phyloP scores from a whole-genome alignment of 768 basidiomycete species.

The Panaeolus papilionaceus region DNA sequence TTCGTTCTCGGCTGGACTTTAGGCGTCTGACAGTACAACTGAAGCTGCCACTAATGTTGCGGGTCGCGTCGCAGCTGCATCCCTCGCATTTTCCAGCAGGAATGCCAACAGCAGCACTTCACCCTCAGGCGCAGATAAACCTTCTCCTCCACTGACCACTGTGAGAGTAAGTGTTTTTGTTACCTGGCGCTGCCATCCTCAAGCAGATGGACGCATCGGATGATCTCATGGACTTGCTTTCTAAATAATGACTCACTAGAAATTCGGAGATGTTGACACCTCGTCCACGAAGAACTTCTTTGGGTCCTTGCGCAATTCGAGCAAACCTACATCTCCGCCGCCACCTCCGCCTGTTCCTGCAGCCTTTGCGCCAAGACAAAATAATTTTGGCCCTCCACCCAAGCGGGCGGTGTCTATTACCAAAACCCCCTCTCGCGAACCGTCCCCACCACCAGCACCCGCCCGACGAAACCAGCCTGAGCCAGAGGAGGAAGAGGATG shows the following conservation, averaged over 20 bases:
- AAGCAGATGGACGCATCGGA: background rate
- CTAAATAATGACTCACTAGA: conserved; percentile 38
- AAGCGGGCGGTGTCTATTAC: conserved; percentile 34
- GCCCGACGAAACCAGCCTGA: conserved; percentile 42
- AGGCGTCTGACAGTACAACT: conserved; percentile 18
- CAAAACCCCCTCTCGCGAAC: conserved; percentile 30
- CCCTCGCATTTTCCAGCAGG: background rate
- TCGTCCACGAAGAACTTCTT: conserved; percentile 54
- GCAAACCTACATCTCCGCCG: conserved; percentile 39
- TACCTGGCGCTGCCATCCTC: conserved; percentile 16
- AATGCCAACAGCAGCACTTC: conserved; percentile 21
- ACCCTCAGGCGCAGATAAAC: conserved; percentile 38
- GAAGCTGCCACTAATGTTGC: conserved; percentile 42
- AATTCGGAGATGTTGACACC: conserved; percentile 66
- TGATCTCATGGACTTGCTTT: background rate
- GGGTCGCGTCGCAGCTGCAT: conserved; percentile 65
- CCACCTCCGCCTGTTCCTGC: conserved; percentile 41
- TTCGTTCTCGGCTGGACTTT: conserved; percentile 16
- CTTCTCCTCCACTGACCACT: conserved; percentile 32
- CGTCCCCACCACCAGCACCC: conserved; percentile 33
- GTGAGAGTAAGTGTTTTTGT: conserved; percentile 31
- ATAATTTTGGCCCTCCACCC: conserved; percentile 60
- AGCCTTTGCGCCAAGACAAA: conserved; percentile 51
- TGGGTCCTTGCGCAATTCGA: conserved; percentile 51
- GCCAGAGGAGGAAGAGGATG: conserved; percentile 40